These are phyloP conservation scores for Lodderomyces margitis DNA, from an alignment of 1,139 yeast genomes.

Conservation along the genomic window DNA sequence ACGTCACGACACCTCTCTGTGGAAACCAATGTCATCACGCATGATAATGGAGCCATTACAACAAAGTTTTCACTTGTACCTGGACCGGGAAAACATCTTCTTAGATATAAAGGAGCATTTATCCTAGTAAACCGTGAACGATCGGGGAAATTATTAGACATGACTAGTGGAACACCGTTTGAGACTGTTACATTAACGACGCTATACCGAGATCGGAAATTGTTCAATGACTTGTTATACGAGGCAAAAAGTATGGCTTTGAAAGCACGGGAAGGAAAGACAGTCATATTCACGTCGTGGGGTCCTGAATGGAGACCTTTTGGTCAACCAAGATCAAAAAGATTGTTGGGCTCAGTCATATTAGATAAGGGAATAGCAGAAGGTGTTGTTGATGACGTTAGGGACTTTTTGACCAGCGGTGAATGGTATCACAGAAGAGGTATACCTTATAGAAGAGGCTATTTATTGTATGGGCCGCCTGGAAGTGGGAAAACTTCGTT, in stretches of 20 bases:
- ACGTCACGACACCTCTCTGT: slow-evolving; percentile 84
- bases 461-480: slow-evolving; percentile 93
- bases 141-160: slow-evolving; percentile 83
- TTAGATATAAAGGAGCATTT: slow-evolving; percentile 82
- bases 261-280: slow-evolving; percentile 85
- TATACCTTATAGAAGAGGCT: slow-evolving; percentile 95
- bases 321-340: slow-evolving; percentile 91
- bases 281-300: slow-evolving; percentile 91
- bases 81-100: slow-evolving; percentile 93
- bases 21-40: slow-evolving; percentile 83
- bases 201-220: slow-evolving; percentile 70
- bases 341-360: slow-evolving; percentile 82
- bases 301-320: slow-evolving; percentile 99
- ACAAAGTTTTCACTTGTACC: slow-evolving; percentile 94
- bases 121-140: slow-evolving; percentile 88
- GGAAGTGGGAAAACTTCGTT: slow-evolving; percentile 97
- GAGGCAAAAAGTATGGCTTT: slow-evolving; percentile 88
- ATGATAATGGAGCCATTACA: slow-evolving; percentile 86
- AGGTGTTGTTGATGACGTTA: slow-evolving; percentile 64
- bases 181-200: slow-evolving; percentile 94
- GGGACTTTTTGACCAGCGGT: slow-evolving; percentile 76
- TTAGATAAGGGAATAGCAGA: slow-evolving; percentile 75
- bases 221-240: slow-evolving; percentile 68
- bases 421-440: slow-evolving; percentile 95
- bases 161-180: slow-evolving; percentile 90